Evolutionary conservation across 2,329 filamentous ascomycete genomes (phyloP), one percentile per base, ranked within the genome.

Genomic region (Bipolaris victoriae): DNA sequence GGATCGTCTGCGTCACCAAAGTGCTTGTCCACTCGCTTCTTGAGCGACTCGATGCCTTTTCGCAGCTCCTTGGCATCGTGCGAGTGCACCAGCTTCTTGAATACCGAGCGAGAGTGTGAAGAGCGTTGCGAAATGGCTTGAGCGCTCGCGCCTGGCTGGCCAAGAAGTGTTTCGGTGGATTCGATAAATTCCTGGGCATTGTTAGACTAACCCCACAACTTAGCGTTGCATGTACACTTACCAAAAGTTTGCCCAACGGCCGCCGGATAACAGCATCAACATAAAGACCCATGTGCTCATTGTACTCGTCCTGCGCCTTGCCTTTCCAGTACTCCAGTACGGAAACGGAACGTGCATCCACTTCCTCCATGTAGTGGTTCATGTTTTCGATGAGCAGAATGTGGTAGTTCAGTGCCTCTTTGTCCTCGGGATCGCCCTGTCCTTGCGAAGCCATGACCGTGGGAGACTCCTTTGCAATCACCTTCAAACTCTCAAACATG

Each of bases 381-480:
- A 97, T 97, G 76, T 99, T 99, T 77, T 99, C 94, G 66, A 99
- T 98, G 52, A 98, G 84, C 33, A 98, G 84, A 69, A 99, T 97
- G 77, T 98, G 93, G 79, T 96, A 97, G 79, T 98, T 98, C 59
- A 99, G 85, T 5, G 92, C 91, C 76, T 97, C 93, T 78, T 99
- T 98, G 73, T 98, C 95, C 75, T 98, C 95, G 1, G 86, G 84
- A 67, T 90, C 88, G 48, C 78, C 79, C 64, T 80, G 75, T 43
- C 79, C 74, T 64, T 81, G 75, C 60, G 80, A 74, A 83, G 91
- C 81, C 75, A 77, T 76, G 16, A 79, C 78, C 1, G 76, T 74
- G 0, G 86, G 86, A 31, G 82, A 83, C 67, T 89, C 86, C 73
- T 88, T 89, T 36, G 95, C 94, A 75, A 98, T 98, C 62, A 97